phyloP scores from a whole-genome alignment of 2,329 filamentous ascomycete species.

The Bertia moriformis region DNA sequence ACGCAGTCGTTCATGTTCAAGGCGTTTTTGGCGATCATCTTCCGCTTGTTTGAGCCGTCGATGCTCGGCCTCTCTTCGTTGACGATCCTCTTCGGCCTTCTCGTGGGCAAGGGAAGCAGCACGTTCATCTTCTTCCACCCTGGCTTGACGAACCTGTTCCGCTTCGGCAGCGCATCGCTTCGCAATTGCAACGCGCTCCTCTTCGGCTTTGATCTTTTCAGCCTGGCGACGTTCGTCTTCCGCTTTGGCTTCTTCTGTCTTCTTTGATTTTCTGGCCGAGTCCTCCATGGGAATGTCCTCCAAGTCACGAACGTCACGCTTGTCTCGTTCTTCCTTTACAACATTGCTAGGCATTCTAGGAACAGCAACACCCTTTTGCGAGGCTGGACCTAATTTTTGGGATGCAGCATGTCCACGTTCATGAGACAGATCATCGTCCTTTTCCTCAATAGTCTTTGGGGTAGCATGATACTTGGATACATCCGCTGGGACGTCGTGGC shows the following conservation, averaged over 20 bases:
- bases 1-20: conserved; percentile 12
- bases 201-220: background rate
- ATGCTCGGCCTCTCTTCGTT: background rate
- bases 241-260: conserved; percentile 7
- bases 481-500: background rate
- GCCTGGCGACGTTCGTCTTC: conserved; percentile 7
- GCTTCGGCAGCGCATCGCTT: conserved; percentile 3
- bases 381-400: too few species aligned
- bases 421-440: background rate
- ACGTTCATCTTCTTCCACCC: conserved; percentile 4
- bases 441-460: background rate
- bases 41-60: conserved; percentile 1
- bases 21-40: conserved; percentile 3
- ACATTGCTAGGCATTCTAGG: conserved; percentile 6
- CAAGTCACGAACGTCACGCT: conserved; percentile 10
- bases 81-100: conserved; percentile 1
- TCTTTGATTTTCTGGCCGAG: conserved; percentile 9
- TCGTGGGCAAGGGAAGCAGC: conserved; percentile 2
- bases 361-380: background rate
- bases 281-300: conserved; percentile 18
- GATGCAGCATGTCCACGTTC: too few species aligned
- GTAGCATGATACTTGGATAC: background rate
- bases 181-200: conserved; percentile 2
- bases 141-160: conserved; percentile 2
- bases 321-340: conserved; percentile 15